Evolutionary conservation across 345 rosid species (phyloP).

Genomic region (Ceriops decandra): DNA sequence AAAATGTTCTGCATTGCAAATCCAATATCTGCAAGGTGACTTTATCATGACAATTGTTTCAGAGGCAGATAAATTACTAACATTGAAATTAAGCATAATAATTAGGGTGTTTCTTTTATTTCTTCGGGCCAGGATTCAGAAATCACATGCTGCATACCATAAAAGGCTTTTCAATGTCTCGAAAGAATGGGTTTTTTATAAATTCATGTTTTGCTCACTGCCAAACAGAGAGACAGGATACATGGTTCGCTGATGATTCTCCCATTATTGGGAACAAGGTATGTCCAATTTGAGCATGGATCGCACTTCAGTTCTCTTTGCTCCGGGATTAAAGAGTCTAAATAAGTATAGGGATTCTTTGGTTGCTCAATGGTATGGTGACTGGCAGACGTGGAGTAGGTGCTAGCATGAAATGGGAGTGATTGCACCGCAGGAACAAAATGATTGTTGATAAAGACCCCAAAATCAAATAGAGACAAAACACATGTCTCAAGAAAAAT

Average conservation of each 20-base stretch:
- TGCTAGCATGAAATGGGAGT: too few relatives aligned
- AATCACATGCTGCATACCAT: conserved; percentile 69
- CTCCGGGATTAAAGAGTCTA: background rate
- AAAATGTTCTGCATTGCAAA: conserved; percentile 65
- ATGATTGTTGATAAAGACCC: too few relatives aligned
- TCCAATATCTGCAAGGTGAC: conserved; percentile 72
- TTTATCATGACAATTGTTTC: background rate
- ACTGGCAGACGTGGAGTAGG: too few relatives aligned
- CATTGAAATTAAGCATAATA: background rate
- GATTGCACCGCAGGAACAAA: too few relatives aligned
- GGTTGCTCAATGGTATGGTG: too few relatives aligned
- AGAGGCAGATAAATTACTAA: background rate
- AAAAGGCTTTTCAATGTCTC: conserved; percentile 60
- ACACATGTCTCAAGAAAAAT: too few relatives aligned
- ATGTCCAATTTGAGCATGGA: background rate
- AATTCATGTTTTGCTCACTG: conserved; percentile 97
- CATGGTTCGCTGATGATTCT: conserved; percentile 88
- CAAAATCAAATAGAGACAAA: too few relatives aligned
- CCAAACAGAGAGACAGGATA: conserved; percentile 92
- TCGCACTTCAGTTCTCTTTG: background rate
- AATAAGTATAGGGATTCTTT: background rate
- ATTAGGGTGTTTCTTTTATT: background rate
- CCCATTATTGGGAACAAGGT: conserved; percentile 77
- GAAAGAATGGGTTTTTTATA: conserved; percentile 72
- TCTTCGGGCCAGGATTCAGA: conserved; percentile 58